A percentile compares a stretch with the other conserved stretches of the same genome.
These are phyloP conservation scores for Mycena amicta DNA, from an alignment of 768 basidiomycete species.

Conservation along the genomic window DNA sequence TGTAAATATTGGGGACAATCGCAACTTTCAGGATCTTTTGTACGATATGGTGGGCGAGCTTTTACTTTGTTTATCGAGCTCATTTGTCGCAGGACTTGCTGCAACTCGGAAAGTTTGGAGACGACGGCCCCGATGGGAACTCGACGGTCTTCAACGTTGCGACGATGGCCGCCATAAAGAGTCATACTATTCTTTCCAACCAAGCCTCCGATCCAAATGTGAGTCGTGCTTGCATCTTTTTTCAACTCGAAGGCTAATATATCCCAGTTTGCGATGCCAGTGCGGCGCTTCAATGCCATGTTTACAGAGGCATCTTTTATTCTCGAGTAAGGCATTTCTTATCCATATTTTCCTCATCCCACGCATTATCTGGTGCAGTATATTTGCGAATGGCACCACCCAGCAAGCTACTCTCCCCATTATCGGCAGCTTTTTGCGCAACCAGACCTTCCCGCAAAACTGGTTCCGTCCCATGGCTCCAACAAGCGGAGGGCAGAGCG, in stretches of 20 bases:
- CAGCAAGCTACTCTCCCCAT: constrained; percentile 3
- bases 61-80: neutral
- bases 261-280: no score
- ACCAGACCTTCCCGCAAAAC: constrained; percentile 8
- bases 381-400: constrained; percentile 2
- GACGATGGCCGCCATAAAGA: constrained; percentile 1
- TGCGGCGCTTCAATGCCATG: no score
- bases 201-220: neutral
- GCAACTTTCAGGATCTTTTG: constrained; percentile 5
- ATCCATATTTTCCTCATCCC: neutral
- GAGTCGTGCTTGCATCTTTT: neutral
- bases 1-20: constrained; percentile 2
- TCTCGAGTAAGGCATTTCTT: neutral
- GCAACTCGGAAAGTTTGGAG: constrained; percentile 5
- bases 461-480: constrained; percentile 14
- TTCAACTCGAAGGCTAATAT: no score
- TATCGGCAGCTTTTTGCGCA: constrained; percentile 1
- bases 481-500: neutral
- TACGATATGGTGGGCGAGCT: neutral
- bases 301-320: neutral
- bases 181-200: neutral
- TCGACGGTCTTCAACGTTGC: constrained; percentile 7
- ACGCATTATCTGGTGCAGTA: neutral
- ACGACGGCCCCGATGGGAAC: constrained; percentile 11
- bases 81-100: neutral